Conservation (phyloP, 176 grass and related monocot genomes). For the Puccinellia tenuiflora region DNA sequence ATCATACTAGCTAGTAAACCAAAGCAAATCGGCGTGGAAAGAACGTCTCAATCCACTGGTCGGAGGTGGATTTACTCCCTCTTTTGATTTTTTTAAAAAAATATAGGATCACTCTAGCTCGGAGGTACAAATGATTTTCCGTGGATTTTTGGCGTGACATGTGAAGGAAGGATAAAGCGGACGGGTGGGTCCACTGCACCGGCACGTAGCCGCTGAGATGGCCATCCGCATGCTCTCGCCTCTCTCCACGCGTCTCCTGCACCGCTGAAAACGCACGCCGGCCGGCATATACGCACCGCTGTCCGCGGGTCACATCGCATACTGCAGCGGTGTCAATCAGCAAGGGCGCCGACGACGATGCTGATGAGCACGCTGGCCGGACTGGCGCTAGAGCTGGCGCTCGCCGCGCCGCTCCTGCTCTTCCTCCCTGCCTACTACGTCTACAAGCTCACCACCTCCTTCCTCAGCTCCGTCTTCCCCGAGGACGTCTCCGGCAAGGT, state of each 20-base stretch:
- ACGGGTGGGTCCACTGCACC: background rate
- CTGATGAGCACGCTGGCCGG: background rate
- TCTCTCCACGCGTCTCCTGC: background rate
- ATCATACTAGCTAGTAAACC: too few relatives aligned
- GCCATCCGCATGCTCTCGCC: background rate
- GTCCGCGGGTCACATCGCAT: background rate
- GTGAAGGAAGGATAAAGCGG: too few relatives aligned
- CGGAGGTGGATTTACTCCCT: too few relatives aligned
- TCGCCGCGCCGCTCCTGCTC: constrained; percentile 11
- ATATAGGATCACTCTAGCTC: too few relatives aligned
- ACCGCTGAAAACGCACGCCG: background rate
- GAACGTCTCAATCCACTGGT: too few relatives aligned
- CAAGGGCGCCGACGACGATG: background rate
- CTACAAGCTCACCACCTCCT: constrained; percentile 43
- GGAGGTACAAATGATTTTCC: too few relatives aligned
- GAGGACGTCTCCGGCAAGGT: constrained; percentile 60
- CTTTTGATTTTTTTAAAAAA: too few relatives aligned
- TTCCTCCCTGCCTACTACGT: constrained; percentile 42
- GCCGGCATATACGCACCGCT: background rate
- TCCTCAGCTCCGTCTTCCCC: constrained; percentile 43
- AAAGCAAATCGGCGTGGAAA: too few relatives aligned
- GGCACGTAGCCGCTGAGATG: background rate
- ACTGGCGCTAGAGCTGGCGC: background rate
- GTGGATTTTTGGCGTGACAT: too few relatives aligned
- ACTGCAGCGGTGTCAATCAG: background rate